Conservation (phyloP, 768 basidiomycete species). For the Pluteus cervinus region DNA sequence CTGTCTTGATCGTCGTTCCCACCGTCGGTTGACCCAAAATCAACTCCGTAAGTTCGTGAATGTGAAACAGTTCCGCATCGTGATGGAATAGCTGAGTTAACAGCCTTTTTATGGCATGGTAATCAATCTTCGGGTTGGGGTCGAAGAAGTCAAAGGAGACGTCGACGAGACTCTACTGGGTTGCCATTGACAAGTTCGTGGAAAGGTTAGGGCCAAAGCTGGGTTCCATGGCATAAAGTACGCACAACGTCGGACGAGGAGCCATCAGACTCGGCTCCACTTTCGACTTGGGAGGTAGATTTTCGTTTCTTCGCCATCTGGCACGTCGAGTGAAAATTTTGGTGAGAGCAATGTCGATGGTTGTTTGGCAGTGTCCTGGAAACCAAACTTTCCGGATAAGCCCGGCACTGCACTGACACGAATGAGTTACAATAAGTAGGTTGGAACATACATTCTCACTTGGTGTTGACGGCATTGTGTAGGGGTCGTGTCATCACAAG, state of each 20-base stretch:
- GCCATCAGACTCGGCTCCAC: conserved; percentile 30
- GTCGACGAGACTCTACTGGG: conserved; percentile 60
- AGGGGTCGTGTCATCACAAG: too few species aligned
- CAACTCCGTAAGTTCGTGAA: conserved; percentile 74
- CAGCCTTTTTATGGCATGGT: conserved; percentile 77
- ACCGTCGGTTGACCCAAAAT: conserved; percentile 68
- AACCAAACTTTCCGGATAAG: too few species aligned
- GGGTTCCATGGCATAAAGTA: conserved; percentile 1
- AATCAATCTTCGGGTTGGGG: conserved; percentile 76
- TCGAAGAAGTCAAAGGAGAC: conserved; percentile 95
- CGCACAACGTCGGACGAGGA: conserved; percentile 30
- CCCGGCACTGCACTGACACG: too few species aligned
- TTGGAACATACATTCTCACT: too few species aligned
- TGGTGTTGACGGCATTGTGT: too few species aligned
- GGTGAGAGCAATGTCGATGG: not conserved
- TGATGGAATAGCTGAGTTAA: conserved; percentile 61
- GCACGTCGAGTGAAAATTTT: not conserved
- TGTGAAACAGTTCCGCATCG: conserved; percentile 68
- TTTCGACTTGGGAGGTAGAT: conserved; percentile 32
- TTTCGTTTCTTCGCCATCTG: conserved; percentile 49
- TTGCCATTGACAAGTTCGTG: too few species aligned
- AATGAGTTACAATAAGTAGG: too few species aligned
- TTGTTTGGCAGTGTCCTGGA: too few species aligned
- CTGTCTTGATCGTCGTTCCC: conserved; percentile 90
- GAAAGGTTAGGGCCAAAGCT: too few species aligned